Base-by-base conservation (phyloP, 2,329 filamentous ascomycete species). In the Nigrospora osmanthi region DNA sequence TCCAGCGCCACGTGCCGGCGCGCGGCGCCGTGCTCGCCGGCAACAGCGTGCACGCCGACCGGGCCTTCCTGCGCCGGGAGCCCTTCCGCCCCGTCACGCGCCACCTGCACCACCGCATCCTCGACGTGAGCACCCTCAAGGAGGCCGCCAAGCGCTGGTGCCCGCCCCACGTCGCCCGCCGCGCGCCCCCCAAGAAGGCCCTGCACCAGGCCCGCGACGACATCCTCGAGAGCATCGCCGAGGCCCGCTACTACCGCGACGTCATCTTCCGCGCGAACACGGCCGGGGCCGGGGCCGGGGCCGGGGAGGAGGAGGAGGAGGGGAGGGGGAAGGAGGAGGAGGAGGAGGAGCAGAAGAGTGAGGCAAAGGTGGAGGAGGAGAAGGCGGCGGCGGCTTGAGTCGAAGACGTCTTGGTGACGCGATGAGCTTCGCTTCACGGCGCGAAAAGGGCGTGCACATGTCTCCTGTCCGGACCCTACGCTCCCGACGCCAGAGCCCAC, bases 171-270 rank as follows among this genome's bases (percentile, higher is more conserved):
- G 62, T 87, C 10, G 58, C 86, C 49, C 69, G 70, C 45, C 70
- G 72, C 38, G 81, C 78, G 28, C 90, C 91, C 12, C 65, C 59
- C 50, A 97, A 97, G 72, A 78, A 77, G 60, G 80, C 78, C 34
- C 69, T 82, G 42, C 93, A 98, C 68, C 80, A 91, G 64, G 93
- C 93, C 0, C 81, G 78, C 55, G 81, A 88, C 45, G 93, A 98
- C 64, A 95, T 98, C 47, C 65, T 96, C 49, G 93, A 98, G 70
- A 97, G 91, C 65, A 96, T 98, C 50, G 83, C 78, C 45, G 93
- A 98, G 70, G 91, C 91, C 44, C 80, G 71, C 57, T 96, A 86
- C 61, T 97, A 95, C 65, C 80, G 79, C 56, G 72, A 83, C 48
- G 70, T 69, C 15, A 76, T 95, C 45, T 94, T 94, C 38, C 39